Evolutionary conservation across 2,329 filamentous ascomycete genomes (phyloP).

Genomic region (Aspergillus sp.): DNA sequence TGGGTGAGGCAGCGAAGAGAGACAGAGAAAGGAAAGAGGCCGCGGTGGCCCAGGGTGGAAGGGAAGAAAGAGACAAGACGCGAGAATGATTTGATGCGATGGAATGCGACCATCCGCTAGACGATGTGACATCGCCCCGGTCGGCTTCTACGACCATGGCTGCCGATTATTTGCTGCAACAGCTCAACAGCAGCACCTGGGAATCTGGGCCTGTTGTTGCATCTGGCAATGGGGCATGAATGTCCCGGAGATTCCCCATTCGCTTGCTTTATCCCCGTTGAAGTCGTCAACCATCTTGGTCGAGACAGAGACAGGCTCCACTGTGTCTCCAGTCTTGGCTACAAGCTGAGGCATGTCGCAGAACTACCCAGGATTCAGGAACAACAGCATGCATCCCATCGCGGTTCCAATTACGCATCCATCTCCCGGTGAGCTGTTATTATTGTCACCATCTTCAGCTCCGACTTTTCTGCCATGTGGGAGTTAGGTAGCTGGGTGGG

Average conservation of each 20-base stretch:
- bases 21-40: conserved; percentile 1
- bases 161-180: neutral
- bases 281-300: neutral
- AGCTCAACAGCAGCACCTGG: conserved; percentile 1
- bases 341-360: neutral
- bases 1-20: conserved; percentile 10
- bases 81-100: conserved; percentile 16
- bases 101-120: conserved; percentile 36
- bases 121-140: conserved; percentile 34
- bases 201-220: neutral
- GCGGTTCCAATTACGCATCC: neutral
- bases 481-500: conserved; percentile 17
- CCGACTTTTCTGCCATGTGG: conserved; percentile 19
- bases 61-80: conserved; percentile 10
- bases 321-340: neutral
- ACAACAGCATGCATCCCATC: neutral
- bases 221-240: neutral
- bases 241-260: conserved; percentile 10
- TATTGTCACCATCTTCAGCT: neutral
- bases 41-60: neutral
- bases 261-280: neutral
- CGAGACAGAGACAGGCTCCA: neutral
- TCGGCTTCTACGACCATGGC: conserved; percentile 11
- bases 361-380: neutral
- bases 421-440: neutral